Percentiles rank a stretch among this genome's conserved stretches.
Conservation (phyloP, 192 early-diverging fungal species). For the Entophlyctis helioformis region DNA sequence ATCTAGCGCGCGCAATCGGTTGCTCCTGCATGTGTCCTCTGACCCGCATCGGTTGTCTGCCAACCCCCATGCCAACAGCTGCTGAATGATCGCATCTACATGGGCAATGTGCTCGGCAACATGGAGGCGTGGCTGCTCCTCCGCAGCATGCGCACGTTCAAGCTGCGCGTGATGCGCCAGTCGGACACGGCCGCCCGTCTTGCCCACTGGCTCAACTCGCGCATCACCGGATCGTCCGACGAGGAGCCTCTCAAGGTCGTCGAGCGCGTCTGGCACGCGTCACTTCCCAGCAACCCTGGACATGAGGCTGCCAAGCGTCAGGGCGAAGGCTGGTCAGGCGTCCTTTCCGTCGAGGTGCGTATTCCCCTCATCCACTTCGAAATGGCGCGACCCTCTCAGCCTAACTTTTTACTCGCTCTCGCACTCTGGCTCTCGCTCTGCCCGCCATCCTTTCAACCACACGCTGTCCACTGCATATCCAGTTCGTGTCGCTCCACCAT, state of each 20-base stretch:
- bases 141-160: conserved; percentile 40
- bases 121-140: conserved; percentile 57
- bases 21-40: too few species aligned
- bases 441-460: too few species aligned
- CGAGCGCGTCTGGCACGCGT: conserved; percentile 17
- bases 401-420: too few species aligned
- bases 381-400: too few species aligned
- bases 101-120: conserved; percentile 49
- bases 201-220: conserved; percentile 33
- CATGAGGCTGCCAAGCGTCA: conserved; percentile 16
- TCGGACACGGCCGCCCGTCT: conserved; percentile 37
- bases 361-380: too few species aligned
- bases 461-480: too few species aligned
- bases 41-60: too few species aligned
- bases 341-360: conserved; percentile 15
- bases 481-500: conserved; percentile 27
- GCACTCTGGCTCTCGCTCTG: too few species aligned
- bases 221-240: background rate
- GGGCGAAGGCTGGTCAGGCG: conserved; percentile 11
- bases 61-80: too few species aligned
- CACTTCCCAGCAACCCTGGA: conserved; percentile 22
- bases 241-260: conserved; percentile 13
- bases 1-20: too few species aligned
- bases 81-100: conserved; percentile 24
- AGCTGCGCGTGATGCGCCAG: conserved; percentile 53